These are phyloP conservation scores for Dactylorhiza incarnata DNA, from an alignment of 106 monocot genomes.

Conservation along the genomic window DNA sequence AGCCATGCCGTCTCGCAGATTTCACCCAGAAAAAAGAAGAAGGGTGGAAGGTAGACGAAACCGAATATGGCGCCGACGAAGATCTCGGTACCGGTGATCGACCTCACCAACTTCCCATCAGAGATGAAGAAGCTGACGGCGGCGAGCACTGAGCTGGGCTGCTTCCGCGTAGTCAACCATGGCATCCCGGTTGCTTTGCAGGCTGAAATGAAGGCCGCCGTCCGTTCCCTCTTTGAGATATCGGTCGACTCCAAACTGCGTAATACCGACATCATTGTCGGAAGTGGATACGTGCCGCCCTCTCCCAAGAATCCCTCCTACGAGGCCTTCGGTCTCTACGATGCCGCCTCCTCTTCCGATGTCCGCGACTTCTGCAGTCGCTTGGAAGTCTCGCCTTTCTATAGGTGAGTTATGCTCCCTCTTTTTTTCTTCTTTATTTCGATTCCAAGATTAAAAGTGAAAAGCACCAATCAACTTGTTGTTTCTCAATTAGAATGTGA, in stretches of 20 bases:
- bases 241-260: constrained; percentile 36
- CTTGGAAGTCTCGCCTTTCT: constrained; percentile 24
- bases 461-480: too few species aligned
- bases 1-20: too few species aligned
- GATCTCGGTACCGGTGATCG: constrained; percentile 27
- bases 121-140: constrained; percentile 18
- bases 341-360: constrained; percentile 29
- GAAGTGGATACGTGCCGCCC: constrained; percentile 47
- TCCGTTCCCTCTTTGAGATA: constrained; percentile 38
- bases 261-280: constrained; percentile 35
- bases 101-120: constrained; percentile 16
- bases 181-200: constrained; percentile 31
- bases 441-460: neutral
- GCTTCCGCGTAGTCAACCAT: constrained; percentile 48
- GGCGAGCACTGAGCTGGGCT: constrained; percentile 34
- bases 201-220: constrained; percentile 46
- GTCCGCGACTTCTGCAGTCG: constrained; percentile 44
- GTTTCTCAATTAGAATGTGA: too few species aligned
- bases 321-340: constrained; percentile 50
- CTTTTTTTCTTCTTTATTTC: neutral
- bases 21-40: too few species aligned
- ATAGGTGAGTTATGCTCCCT: constrained; percentile 11
- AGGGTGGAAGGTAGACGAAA: neutral
- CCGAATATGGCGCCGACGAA: neutral
- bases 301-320: constrained; percentile 35